These are phyloP conservation scores for Rhodofomes roseus DNA, from an alignment of 1,284 basidiomycete species.

Conservation along the genomic window DNA sequence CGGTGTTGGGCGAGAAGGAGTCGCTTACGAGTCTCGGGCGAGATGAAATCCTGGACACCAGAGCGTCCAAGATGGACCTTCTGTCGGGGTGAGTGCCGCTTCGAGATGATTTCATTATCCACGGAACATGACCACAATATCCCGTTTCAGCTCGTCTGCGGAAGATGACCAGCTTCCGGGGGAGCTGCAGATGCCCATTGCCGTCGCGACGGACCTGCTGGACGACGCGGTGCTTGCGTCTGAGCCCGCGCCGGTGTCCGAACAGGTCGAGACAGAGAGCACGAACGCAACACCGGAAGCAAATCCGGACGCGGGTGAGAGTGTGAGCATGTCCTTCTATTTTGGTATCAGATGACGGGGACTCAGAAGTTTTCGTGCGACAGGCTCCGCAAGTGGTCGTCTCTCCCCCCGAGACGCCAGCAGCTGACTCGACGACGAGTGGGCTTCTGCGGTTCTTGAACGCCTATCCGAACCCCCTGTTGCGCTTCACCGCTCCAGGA, in stretches of 20 bases:
- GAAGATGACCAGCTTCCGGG: conserved; percentile 55
- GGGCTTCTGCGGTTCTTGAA: conserved; percentile 43
- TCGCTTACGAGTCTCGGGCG: conserved; percentile 62
- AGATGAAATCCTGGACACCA: conserved; percentile 70
- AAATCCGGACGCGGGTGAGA: conserved; percentile 22
- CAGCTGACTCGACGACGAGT: conserved; percentile 23
- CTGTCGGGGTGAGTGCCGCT: conserved; percentile 52
- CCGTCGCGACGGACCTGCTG: conserved; percentile 55
- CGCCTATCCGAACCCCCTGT: conserved; percentile 40
- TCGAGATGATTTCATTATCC: conserved; percentile 5
- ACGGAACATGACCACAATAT: conserved; percentile 7
- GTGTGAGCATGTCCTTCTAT: conserved; percentile 18
- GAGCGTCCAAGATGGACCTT: conserved; percentile 56
- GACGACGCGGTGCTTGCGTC: conserved; percentile 32
- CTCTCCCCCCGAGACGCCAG: conserved; percentile 17
- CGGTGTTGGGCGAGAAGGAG: conserved; percentile 73
- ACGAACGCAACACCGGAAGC: conserved; percentile 22
- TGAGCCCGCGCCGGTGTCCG: conserved; percentile 23
- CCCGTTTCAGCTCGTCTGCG: conserved; percentile 30
- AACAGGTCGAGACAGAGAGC: conserved; percentile 30
- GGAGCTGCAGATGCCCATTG: conserved; percentile 60
- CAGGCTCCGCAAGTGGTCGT: conserved; percentile 11
- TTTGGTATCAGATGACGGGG: conserved; percentile 5
- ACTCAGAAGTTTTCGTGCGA: conserved; percentile 8
- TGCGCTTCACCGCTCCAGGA: conserved; percentile 32